Evolutionary conservation across 441 rosid species (phyloP), one percentile per base, ranked within the genome.

Genomic region (Aleurites moluccanus): DNA sequence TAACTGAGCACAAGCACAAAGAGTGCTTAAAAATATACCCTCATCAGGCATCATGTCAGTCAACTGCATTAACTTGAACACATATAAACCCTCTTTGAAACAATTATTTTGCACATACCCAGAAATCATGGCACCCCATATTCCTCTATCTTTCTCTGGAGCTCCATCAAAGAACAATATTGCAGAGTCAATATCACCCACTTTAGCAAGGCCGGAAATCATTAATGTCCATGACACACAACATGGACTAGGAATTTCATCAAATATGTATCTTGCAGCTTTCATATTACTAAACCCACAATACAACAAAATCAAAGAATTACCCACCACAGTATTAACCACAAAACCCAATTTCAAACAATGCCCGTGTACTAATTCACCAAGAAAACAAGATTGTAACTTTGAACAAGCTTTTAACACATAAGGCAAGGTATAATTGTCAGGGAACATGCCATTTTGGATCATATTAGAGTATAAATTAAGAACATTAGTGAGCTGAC

Each of bases 91-190:
- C 75, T 84, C 88, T 78, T 80, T 84, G 20, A 83, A 80, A 50
- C 89, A 84, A 70, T 78, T 82, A 56, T 83, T 86, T 70, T 83
- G 81, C 57, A 69, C 84, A 40, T 86, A 84, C 61, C 88, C 86
- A 75, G 86, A 88, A 79, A 88, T 83, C 85, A 88, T 81, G 10
- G 82, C 84, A 33, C 88, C 89, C 89, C 88, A 88, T 6, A 84
- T 73, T 53, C 89, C 89, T 72, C 38, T 61, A 75, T 88, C 91
- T 74, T 82, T 88, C 61, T 64, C 56, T 9, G 80, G 62, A 16
- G 81, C 83, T 66, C 77, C 69, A 65, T 86, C 89, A 78, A 88
- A 88, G 65, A 80, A 68, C 75, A 73, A 57, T 64, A 81, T 83
- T 44, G 89, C 91, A 20, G 56, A 57, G 25, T 72, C 86, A 65